Evolutionary conservation across 2,329 filamentous ascomycete genomes (phyloP).

Genomic region (Zasmidium citrigriseum): DNA sequence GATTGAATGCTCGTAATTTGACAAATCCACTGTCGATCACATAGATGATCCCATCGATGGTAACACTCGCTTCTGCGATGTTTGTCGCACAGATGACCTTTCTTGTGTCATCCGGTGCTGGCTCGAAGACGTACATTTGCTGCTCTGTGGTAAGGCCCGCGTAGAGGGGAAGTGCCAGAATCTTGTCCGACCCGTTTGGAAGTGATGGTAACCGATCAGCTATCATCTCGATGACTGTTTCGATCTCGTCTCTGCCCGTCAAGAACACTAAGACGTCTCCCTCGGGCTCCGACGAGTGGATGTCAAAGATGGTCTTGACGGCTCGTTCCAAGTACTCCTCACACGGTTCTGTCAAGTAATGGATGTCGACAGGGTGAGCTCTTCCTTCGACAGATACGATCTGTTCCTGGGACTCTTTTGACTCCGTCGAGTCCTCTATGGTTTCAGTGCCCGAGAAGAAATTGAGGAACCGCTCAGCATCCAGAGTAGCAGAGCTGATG

Average conservation of each 20-base stretch:
- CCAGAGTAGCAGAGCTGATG: constrained; percentile 88
- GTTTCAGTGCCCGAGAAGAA: constrained; percentile 67
- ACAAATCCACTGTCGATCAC: constrained; percentile 91
- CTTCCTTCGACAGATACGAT: constrained; percentile 87
- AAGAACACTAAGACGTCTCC: constrained; percentile 92
- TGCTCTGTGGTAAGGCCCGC: constrained; percentile 86
- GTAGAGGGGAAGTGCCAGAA: constrained; percentile 79
- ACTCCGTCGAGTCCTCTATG: constrained; percentile 31
- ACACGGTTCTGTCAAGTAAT: constrained; percentile 75
- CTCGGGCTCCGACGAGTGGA: constrained; percentile 75
- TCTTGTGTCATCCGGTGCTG: constrained; percentile 74
- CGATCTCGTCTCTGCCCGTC: constrained; percentile 91
- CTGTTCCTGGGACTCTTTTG: constrained; percentile 48
- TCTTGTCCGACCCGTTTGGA: constrained; percentile 57
- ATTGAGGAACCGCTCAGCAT: constrained; percentile 79
- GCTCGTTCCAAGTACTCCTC: constrained; percentile 87
- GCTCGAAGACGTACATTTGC: constrained; percentile 93
- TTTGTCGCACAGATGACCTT: constrained; percentile 95
- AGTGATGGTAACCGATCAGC: constrained; percentile 69
- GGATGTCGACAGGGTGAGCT: constrained; percentile 82
- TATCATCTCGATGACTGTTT: constrained; percentile 75
- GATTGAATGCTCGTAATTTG: constrained; percentile 84
- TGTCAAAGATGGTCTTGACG: constrained; percentile 80
- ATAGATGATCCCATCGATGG: constrained; percentile 87
- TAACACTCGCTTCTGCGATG: constrained; percentile 94